Conservation (phyloP, 2,329 filamentous ascomycete genomes). For the Sporothrix mexicana region DNA sequence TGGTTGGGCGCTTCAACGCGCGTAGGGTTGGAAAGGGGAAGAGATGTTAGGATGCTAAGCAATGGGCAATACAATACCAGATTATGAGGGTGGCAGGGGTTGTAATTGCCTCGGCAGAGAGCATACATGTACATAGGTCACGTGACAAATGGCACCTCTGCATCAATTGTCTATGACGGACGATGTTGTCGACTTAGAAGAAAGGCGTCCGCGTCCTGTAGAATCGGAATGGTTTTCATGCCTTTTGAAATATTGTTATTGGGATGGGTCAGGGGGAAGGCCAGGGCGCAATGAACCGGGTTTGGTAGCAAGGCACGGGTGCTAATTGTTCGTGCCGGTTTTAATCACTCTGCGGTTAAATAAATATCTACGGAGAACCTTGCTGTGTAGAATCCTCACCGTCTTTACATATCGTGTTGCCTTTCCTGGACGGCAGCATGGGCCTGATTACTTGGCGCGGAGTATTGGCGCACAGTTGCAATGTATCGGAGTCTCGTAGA, state of each 20-base stretch:
- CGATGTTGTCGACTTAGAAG: too few species aligned
- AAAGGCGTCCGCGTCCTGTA: too few species aligned
- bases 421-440: background rate
- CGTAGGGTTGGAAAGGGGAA: background rate
- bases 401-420: background rate
- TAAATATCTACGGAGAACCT: too few species aligned
- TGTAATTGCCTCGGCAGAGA: conserved; percentile 14
- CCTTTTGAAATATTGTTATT: too few species aligned
- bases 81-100: conserved; percentile 1
- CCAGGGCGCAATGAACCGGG: too few species aligned
- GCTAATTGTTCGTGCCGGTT: too few species aligned
- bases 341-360: too few species aligned
- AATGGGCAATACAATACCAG: background rate
- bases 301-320: too few species aligned
- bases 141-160: background rate
- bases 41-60: background rate
- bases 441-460: too few species aligned
- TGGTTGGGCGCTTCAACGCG: background rate
- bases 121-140: background rate
- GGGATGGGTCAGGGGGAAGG: too few species aligned
- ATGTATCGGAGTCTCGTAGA: background rate
- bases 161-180: background rate
- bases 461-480: background rate
- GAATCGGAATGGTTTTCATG: too few species aligned
- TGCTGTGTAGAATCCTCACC: too few species aligned